Evolutionary conservation across 345 rosid genomes (phyloP), one percentile per base, ranked within the genome.

Genomic region (Brassica nigra): DNA sequence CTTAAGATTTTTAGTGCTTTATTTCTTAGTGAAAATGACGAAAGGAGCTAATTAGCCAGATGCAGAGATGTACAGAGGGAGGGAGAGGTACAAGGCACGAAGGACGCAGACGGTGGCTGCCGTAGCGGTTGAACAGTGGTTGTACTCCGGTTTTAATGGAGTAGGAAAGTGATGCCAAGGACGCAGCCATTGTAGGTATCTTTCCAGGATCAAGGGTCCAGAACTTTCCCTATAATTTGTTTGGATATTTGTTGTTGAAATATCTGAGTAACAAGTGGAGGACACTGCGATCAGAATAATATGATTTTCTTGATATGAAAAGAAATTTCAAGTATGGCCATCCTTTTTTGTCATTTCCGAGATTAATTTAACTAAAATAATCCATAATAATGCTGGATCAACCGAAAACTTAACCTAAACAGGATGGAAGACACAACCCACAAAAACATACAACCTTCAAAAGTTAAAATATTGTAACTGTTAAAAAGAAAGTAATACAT

Each of bases 91-190:
- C 0, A 33, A 30, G 29, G n/a, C 5, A 18, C 0, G 72, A 36
- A 52, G 72, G 79, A 62, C 10, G 68, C 31, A 63, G 72, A 14
- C 31, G 67, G 62, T 69, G 66, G 59, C 67, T 64, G 20, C 30
- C 23, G 44, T 69, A 47, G 61, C 18, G 62, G 62, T n/a, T n/a
- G 76, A 63, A 37, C 10, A 20, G 68, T 39, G 62, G 68, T 23
- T 33, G 67, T 34, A 27, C 27, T 74, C 66, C 62, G 52, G 67
- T 34, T 73, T 73, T 31, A 63, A 33, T 37, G 58, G 62, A 29
- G 68, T 61, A 62, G 31, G 76, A 75, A 70, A 80, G 72, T 75
- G 79, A 80, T 12, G 79, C 71, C 5, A 80, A 75, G 16, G 83
- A 75, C 0, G 79, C 75, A 63, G 83, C 79, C 83, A 80, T 80